Evolutionary conservation across 1,284 basidiomycete species (phyloP), one percentile per base, ranked within the genome.

Genomic region (Tylopilus orsonianus): DNA sequence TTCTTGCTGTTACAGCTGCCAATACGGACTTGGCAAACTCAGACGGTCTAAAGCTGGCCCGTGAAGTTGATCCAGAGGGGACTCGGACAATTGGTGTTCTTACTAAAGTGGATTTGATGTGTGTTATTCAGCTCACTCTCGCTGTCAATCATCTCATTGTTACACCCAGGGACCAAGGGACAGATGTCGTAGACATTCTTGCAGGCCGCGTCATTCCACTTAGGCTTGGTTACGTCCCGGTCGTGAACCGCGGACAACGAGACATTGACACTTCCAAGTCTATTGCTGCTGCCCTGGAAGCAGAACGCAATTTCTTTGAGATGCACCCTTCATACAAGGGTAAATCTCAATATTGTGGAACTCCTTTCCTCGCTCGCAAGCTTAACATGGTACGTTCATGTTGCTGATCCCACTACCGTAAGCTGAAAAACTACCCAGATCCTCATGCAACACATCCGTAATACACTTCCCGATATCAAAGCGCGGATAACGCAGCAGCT

Each of bases 21-120:
- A 98, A 98, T 69, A 90, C 87, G 32, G 96, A 99, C 75, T 77
- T 99, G 78, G 96, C 96, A 49, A 99, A 99, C 74, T 97, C 95
- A 19, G 96, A 98, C 70, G 96, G 96, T 45, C 71, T 99, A 68
- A 97, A 98, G 76, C 74, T 98, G 74, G 96, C 95, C 34, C 80
- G 96, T 52, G 94, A 97, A 64, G 93, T 97, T 23, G 96, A 99
- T 67, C 93, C 95, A 1, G 96, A 98, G 51, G 96, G 96, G 41
- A 83, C 86, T 41, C 80, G 96, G 64, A 99, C 96, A 26, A 97
- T 98, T 59, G 96, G 96, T 80, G 96, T 98, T 16, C 74, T 99
- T 64, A 98, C 96, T 20, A 98, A 99, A 73, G 90, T 99, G 42
- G 96, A 99, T 68, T 75, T 98, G 55, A 98, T 98, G 96, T 92